Base-by-base conservation (phyloP, 805 yeast species). In the Ogataea pilisensis region DNA sequence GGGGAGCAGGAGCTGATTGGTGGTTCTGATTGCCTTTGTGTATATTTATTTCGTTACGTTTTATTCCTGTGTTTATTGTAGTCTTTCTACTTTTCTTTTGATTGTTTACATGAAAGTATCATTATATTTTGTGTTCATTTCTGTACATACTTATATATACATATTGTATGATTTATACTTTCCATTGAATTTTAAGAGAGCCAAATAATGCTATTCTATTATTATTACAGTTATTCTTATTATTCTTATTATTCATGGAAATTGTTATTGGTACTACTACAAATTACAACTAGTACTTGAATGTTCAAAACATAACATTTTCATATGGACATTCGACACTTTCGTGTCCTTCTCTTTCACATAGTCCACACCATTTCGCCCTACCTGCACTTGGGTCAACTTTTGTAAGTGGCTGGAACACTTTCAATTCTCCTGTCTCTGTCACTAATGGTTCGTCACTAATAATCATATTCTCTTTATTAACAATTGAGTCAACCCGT, bases 261-360 rank as follows among this genome's bases (percentile, higher is more conserved):
- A n/a, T n/a, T n/a, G n/a, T n/a, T n/a, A n/a, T n/a, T n/a, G n/a
- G n/a, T n/a, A n/a, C n/a, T n/a, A n/a, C n/a, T n/a, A n/a, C n/a
- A n/a, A n/a, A n/a, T n/a, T n/a, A n/a, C n/a, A n/a, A n/a, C n/a
- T n/a, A n/a, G 17, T 16, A 32, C 14, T 5, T 14, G 8, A n/a
- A 24, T 20, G 30, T 49, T 58, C 34, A 48, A 44, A 55, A 51
- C 41, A 46, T 48, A 38, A 45, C 41, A 49, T 76, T 75, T 50
- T 82, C 95, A 57, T 77, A 88, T 0, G 96, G 96, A 63, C 99
- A 91, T 41, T 88, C 88, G 24, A 81, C 69, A 48, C 93, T 84
- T 35, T 80, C 82, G 57, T 91, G 99, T 0, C 98, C 99, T 34
- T 78, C 80, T 40, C 87, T 69, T 60, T 91, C 98, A 65, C 99